A percentile compares a stretch with the other conserved stretches of the same genome.
These are phyloP conservation scores for Schwanniomyces sp. DNA, from an alignment of 805 yeast genomes.

Conservation along the genomic window DNA sequence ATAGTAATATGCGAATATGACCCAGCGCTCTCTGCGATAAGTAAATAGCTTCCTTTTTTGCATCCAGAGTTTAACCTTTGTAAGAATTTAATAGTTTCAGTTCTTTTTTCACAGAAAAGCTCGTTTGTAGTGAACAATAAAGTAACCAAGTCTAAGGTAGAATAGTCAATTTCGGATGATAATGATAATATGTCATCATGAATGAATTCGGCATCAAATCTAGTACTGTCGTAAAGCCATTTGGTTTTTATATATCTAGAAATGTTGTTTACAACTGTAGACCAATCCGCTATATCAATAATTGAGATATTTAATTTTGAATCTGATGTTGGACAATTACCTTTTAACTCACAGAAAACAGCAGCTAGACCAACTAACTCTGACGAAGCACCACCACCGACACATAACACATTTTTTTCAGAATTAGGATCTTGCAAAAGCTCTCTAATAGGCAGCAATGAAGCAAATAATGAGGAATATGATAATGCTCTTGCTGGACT, in stretches of 20 bases:
- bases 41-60: constrained; percentile 53
- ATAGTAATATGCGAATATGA: constrained; percentile 78
- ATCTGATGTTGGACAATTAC: constrained; percentile 26
- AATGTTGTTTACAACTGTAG: constrained; percentile 47
- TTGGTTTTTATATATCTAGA: constrained; percentile 42
- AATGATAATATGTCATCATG: constrained; percentile 30
- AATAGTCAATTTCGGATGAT: constrained; percentile 3
- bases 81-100: constrained; percentile 59
- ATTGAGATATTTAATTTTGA: constrained; percentile 48
- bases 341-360: constrained; percentile 47
- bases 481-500: constrained; percentile 79
- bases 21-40: constrained; percentile 87
- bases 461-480: constrained; percentile 64
- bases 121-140: constrained; percentile 86
- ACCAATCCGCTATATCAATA: constrained; percentile 83
- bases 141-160: constrained; percentile 54
- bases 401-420: constrained; percentile 48
- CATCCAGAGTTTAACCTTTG: constrained; percentile 54
- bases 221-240: constrained; percentile 50
- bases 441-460: constrained; percentile 42
- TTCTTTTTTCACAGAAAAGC: constrained; percentile 66
- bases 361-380: constrained; percentile 69
- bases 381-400: constrained; percentile 92
- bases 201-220: constrained; percentile 26
- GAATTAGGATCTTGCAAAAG: constrained; percentile 31